Evolutionary conservation across 768 basidiomycete species (phyloP), one percentile per base, ranked within the genome.

Genomic region (Pleurotus tuoliensis): DNA sequence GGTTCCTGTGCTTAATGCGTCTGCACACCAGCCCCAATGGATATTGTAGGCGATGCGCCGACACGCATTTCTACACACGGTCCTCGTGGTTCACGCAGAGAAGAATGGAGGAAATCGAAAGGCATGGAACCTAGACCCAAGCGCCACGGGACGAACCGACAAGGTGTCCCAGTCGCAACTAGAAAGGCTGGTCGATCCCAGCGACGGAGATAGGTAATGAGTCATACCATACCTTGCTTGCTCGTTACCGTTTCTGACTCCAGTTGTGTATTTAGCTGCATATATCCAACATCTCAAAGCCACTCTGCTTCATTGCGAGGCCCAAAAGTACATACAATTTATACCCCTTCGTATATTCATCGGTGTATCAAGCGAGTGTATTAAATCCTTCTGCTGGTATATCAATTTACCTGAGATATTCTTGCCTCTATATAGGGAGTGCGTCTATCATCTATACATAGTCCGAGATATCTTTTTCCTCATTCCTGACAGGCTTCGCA

Each of bases 61-160:
- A 67, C 67, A 48, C 68, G 66, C 18, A 77, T 94, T 59, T 94
- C 92, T 7, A 95, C 93, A 2, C 90, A 94, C 63, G 93, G 92
- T 11, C 81, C 86, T 2, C 83, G 92, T 30, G 75, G 78, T 49
- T 88, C 90, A 47, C 76, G 93, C 58, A 78, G 90, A 60, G 92
- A 93, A 67, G 77, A 84, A 61, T 95, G 93, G 93, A 76, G 92
- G 66, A 73, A 72, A 56, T 87, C 92, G 20, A 95, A 93, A 67
- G 93, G 93, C 27, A 64, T 90, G 69, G 65, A 74, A 6, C 71
- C 83, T 22, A 67, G 80, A 61, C 76, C 81, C 6, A 76, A 75
- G 58, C 67, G 77, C 7, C 74, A 67, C 40, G 82, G 80, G 34
- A 79, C 86, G 77, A 90, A 89, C 64, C 78, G 84, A 38, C 87